phyloP scores from a whole-genome alignment of 169 alveolate genomes.

The Plasmodium gaboni region DNA sequence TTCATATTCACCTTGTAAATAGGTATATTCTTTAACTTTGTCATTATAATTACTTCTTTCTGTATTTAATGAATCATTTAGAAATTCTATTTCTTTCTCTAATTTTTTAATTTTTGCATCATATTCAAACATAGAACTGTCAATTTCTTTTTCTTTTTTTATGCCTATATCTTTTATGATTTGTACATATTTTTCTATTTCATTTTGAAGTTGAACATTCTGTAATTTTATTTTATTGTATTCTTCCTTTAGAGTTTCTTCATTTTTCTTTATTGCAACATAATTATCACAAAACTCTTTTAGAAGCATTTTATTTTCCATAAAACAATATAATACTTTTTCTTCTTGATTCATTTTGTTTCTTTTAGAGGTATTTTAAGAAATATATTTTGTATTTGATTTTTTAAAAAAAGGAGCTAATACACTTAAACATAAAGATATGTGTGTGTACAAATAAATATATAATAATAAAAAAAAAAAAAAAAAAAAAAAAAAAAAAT shows the following conservation, averaged over 20 bases:
- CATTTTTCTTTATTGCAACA: constrained; percentile 27
- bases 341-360: constrained; percentile 64
- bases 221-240: constrained; percentile 25
- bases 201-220: constrained; percentile 60
- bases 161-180: constrained; percentile 26
- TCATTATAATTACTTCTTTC: constrained; percentile 59
- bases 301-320: constrained; percentile 58
- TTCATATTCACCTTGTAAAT: constrained; percentile 40
- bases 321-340: constrained; percentile 40
- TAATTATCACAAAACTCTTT: constrained; percentile 46
- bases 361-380: not conserved
- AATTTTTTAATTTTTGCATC: constrained; percentile 57
- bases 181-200: constrained; percentile 46
- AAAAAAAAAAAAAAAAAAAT: too few species aligned
- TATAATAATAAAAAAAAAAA: too few species aligned
- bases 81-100: constrained; percentile 49
- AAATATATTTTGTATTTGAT: too few species aligned
- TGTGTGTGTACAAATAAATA: too few species aligned
- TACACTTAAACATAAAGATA: too few species aligned
- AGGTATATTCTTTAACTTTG: constrained; percentile 48
- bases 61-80: constrained; percentile 43
- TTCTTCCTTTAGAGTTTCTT: constrained; percentile 35
- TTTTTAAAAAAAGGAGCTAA: too few species aligned
- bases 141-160: constrained; percentile 66
- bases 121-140: constrained; percentile 52